Evolutionary conservation across 1,284 basidiomycete species (phyloP).

Genomic region (Microbotryum violaceum): DNA sequence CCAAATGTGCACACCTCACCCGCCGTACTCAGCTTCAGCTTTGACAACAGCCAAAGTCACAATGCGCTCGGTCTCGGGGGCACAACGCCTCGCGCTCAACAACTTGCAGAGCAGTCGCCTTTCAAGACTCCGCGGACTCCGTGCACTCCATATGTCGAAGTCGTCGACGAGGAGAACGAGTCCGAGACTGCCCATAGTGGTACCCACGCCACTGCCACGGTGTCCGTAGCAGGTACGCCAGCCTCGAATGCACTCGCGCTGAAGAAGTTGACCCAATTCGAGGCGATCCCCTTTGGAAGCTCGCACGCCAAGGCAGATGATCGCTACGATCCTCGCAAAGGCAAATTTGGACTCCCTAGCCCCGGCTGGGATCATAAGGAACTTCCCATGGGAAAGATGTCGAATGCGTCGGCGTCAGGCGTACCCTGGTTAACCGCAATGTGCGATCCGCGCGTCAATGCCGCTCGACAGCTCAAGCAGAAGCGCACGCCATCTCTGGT

Average conservation of each 20-base stretch:
- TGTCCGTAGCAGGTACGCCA: slow-evolving; percentile 4
- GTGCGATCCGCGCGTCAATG: slow-evolving; percentile 20
- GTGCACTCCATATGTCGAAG: slow-evolving; percentile 24
- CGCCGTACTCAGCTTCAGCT: neutral
- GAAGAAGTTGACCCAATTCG: slow-evolving; percentile 43
- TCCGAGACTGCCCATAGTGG: neutral
- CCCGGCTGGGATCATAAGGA: slow-evolving; percentile 38
- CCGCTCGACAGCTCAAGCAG: slow-evolving; percentile 10
- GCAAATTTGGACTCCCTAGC: slow-evolving; percentile 64
- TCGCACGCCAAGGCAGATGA: slow-evolving; percentile 56
- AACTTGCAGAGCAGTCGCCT: neutral
- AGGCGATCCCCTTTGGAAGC: slow-evolving; percentile 60
- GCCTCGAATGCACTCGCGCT: neutral
- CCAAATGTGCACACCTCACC: slow-evolving; percentile 10
- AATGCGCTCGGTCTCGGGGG: slow-evolving; percentile 13
- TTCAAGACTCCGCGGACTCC: slow-evolving; percentile 20
- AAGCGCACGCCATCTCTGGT: neutral
- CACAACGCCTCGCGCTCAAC: slow-evolving; percentile 1
- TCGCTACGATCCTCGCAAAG: slow-evolving; percentile 54
- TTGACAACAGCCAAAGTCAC: slow-evolving; percentile 1
- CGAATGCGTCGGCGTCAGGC: neutral
- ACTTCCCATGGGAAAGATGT: neutral
- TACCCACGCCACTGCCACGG: neutral
- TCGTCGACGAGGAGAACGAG: slow-evolving; percentile 7
- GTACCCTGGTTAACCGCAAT: slow-evolving; percentile 18